Conservation (phyloP, 2,329 filamentous ascomycete species). For the Cordyceps pruinosa region DNA sequence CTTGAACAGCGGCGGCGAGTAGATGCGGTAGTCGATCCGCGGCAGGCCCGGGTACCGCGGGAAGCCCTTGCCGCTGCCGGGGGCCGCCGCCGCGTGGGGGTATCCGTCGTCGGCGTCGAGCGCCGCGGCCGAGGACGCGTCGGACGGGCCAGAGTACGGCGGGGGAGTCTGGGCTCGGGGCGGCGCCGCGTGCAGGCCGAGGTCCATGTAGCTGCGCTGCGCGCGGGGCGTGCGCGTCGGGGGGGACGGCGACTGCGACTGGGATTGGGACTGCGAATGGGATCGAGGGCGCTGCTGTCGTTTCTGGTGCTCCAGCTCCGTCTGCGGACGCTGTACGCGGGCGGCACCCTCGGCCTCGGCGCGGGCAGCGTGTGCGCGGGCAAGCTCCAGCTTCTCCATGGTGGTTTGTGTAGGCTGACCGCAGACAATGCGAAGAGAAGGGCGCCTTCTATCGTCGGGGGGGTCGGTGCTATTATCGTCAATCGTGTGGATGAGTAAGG, state of each 20-base stretch:
- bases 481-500: not conserved
- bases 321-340: not conserved
- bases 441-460: not conserved
- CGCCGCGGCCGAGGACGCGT: conserved; percentile 13
- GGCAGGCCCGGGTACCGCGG: conserved; percentile 42
- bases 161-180: conserved; percentile 21
- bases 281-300: not conserved
- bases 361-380: conserved; percentile 9
- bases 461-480: not conserved
- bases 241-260: not conserved
- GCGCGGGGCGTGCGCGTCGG: not conserved
- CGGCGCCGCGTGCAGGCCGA: not conserved
- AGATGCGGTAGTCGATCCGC: conserved; percentile 44
- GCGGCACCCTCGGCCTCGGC: conserved; percentile 1
- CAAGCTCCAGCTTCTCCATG: conserved; percentile 11
- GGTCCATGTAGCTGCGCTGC: not conserved
- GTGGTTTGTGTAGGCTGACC: not conserved
- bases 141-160: conserved; percentile 29
- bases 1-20: conserved; percentile 45
- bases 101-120: conserved; percentile 12
- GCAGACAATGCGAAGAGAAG: not conserved
- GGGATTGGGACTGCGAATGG: not conserved
- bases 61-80: conserved; percentile 13
- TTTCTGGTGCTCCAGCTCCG: not conserved
- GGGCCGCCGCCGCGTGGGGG: conserved; percentile 14